phyloP scores from a whole-genome alignment of 345 rosid species.

The Pseudoturritis turrita region DNA sequence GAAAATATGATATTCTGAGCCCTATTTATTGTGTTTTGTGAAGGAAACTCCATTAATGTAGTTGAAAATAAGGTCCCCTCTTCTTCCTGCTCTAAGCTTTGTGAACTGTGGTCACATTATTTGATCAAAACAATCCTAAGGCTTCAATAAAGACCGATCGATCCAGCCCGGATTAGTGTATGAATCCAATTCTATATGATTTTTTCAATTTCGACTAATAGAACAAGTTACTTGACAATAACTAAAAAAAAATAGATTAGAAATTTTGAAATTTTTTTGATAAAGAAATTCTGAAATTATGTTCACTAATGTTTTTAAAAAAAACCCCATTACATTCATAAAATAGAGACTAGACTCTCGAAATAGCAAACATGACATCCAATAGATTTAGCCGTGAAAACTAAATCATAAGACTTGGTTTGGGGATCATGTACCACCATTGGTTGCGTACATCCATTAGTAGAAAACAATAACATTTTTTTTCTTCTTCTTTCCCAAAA shows the following conservation, averaged over 20 bases:
- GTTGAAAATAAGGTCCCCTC: conserved; percentile 19
- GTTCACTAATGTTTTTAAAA: not conserved
- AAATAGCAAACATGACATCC: not conserved
- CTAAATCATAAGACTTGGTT: not conserved
- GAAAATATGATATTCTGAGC: conserved; percentile 23
- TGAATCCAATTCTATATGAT: not conserved
- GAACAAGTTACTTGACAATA: not conserved
- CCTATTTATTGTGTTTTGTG: conserved; percentile 14
- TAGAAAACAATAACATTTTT: not conserved
- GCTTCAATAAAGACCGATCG: not conserved
- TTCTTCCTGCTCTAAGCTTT: conserved; percentile 9
- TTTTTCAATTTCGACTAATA: not conserved
- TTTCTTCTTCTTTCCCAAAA: not conserved
- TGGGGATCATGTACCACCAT: not conserved
- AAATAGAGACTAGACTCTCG: not conserved
- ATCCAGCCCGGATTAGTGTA: not conserved
- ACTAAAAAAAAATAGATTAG: no score
- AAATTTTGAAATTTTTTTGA: no score
- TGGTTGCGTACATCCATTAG: not conserved
- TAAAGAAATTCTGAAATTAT: no score
- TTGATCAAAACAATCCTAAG: not conserved
- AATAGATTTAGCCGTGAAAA: not conserved
- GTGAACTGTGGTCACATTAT: not conserved
- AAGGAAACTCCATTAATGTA: conserved; percentile 10
- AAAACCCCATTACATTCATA: not conserved